Conservation (phyloP, 495 filamentous ascomycete genomes). For the Penicillium riverlandense region DNA sequence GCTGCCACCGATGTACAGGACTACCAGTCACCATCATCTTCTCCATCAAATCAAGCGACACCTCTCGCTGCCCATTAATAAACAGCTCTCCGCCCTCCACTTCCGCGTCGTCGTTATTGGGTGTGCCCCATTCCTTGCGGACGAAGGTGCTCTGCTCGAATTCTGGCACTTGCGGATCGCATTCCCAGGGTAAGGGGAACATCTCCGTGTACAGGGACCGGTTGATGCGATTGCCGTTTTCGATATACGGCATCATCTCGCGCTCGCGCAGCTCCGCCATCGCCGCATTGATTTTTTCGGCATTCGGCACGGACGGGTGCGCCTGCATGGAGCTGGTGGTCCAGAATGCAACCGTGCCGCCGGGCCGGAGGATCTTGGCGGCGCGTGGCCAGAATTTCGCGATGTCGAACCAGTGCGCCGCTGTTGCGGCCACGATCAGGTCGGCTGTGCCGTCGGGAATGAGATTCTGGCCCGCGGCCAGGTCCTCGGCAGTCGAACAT, state of each 20-base stretch:
- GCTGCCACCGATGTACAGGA: slow-evolving; percentile 40
- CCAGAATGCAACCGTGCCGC: slow-evolving; percentile 53
- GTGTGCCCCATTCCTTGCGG: slow-evolving; percentile 30
- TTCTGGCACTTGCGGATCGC: slow-evolving; percentile 27
- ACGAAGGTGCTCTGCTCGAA: slow-evolving; percentile 25
- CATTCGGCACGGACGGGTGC: slow-evolving; percentile 29
- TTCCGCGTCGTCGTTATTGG: slow-evolving; percentile 18
- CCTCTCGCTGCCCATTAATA: slow-evolving; percentile 10
- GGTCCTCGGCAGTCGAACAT: slow-evolving; percentile 38
- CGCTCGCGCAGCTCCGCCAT: slow-evolving; percentile 23
- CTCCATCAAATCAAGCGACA: slow-evolving; percentile 24
- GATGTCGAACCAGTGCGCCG: slow-evolving; percentile 59
- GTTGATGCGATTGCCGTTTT: slow-evolving; percentile 27
- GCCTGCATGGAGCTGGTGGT: slow-evolving; percentile 9
- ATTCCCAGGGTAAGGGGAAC: slow-evolving; percentile 44
- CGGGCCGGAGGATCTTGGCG: slow-evolving; percentile 42
- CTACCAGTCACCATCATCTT: slow-evolving; percentile 30
- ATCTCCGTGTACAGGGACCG: slow-evolving; percentile 27
- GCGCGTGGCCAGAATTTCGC: slow-evolving; percentile 43
- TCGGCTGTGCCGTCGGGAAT: slow-evolving; percentile 36
- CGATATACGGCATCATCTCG: slow-evolving; percentile 25
- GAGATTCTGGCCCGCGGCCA: slow-evolving; percentile 12
- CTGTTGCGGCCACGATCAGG: slow-evolving; percentile 42
- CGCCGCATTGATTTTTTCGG: slow-evolving; percentile 16
- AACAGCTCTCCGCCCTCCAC: slow-evolving; percentile 12